Evolutionary conservation across 805 yeast genomes (phyloP), one percentile per base, ranked within the genome.

Genomic region (Millerago galiae): DNA sequence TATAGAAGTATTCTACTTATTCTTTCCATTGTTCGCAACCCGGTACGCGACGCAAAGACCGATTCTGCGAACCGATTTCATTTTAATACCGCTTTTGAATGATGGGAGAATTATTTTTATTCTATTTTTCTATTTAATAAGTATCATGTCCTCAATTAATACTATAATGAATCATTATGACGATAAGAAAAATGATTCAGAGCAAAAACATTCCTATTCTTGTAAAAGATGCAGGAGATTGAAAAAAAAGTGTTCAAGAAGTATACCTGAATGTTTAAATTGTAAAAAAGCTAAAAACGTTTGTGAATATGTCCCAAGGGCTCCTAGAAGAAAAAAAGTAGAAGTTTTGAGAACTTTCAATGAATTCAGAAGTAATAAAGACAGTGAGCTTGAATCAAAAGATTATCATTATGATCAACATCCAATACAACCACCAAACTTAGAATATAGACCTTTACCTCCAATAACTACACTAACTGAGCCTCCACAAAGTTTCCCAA

Each of bases 191-290:
- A 15, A 10, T 5, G 44, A 38, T 14, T 34, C 28, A 30, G 28
- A 16, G 8, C 45, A 46, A 32, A 48, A 44, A 17, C 56, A 52
- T 41, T 48, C 56, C 8, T 65, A 66, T 38, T 64, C 75, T 2
- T 74, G 79, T 51, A 54, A 66, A 14, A 52, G 77, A 32, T 75
- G 80, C 50, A 60, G 79, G 39, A 58, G 66, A 38, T 54, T 72
- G 31, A 75, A 74, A 56, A 74, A 74, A 55, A 70, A 68, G 48
- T 75, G 80, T 50, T 60, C 72, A 1, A 68, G 71, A 48, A 61
- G 68, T 17, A 42, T 55, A 1, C 78, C 79, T 0, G 55, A 49
- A 14, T 75, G 80, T 48, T 43, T 47, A 10, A 71, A 69, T 48
- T 75, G 80, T 48, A 37, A 34, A 10, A 66, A 60, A 43, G 65